These are phyloP conservation scores for Plasmopara muralis DNA, from an alignment of 352 stramenopile genomes.

Conservation along the genomic window DNA sequence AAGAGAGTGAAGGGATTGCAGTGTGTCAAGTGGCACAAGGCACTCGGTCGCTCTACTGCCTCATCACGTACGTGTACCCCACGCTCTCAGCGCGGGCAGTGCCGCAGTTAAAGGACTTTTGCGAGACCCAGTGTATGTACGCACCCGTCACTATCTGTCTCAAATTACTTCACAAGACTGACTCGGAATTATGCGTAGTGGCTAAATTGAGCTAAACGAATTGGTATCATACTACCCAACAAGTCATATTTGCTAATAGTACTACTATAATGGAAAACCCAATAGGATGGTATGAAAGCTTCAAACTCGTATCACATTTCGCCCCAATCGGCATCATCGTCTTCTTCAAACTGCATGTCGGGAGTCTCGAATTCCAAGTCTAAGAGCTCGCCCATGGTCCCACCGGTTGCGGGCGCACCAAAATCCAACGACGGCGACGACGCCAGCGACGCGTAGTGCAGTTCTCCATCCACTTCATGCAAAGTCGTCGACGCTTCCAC, in stretches of 20 bases:
- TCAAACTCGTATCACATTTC: no score
- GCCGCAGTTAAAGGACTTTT: conserved; percentile 75
- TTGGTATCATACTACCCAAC: no score
- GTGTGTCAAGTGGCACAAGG: conserved; percentile 57
- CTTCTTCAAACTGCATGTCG: conserved; percentile 73
- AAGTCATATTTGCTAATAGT: no score
- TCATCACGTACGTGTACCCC: conserved; percentile 80
- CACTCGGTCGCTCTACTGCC: conserved; percentile 41
- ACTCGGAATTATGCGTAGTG: background rate
- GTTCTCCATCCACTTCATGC: conserved; percentile 7
- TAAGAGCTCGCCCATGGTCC: conserved; percentile 45
- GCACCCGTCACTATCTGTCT: no score
- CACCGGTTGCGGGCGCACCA: conserved; percentile 23
- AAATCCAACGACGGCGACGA: conserved; percentile 19
- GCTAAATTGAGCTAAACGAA: no score
- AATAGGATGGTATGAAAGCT: no score
- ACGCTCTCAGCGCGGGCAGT: conserved; percentile 70
- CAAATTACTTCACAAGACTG: background rate
- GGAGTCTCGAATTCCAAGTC: conserved; percentile 74
- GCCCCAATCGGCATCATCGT: conserved; percentile 78
- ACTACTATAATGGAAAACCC: no score
- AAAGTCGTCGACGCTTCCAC: no score
- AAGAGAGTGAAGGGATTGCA: conserved; percentile 67
- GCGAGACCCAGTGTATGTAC: conserved; percentile 41
- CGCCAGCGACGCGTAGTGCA: conserved; percentile 20